Conservation (phyloP, 202 grass and related monocot species). For the Zoysia matrella region DNA sequence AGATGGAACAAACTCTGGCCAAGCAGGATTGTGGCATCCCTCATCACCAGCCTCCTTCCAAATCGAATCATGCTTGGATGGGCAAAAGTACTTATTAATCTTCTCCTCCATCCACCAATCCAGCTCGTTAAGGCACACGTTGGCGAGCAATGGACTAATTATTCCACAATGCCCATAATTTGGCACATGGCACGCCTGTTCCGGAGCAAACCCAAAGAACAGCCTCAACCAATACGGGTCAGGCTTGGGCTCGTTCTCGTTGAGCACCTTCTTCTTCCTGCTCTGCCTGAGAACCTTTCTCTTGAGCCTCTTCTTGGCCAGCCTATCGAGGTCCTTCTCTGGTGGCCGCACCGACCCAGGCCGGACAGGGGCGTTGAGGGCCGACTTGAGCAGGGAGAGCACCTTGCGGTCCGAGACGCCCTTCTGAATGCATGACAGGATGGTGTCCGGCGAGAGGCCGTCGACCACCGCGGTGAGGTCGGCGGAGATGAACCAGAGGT, state of each 20-base stretch:
- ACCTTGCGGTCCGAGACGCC: conserved; percentile 70
- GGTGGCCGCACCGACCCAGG: conserved; percentile 42
- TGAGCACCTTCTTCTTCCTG: conserved; percentile 91
- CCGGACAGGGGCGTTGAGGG: conserved; percentile 51
- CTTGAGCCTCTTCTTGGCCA: conserved; percentile 82
- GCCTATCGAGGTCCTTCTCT: conserved; percentile 50
- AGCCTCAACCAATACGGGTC: conserved; percentile 83
- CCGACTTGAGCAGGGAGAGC: conserved; percentile 70
- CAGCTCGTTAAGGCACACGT: conserved; percentile 79
- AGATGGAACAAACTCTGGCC: conserved; percentile 91
- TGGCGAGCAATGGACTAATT: conserved; percentile 77
- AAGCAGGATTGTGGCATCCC: conserved; percentile 86
- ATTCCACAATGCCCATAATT: conserved; percentile 79
- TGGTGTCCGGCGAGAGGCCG: conserved; percentile 56
- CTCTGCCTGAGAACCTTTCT: conserved; percentile 79
- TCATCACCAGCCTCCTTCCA: conserved; percentile 68
- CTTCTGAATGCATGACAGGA: conserved; percentile 63
- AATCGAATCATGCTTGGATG: conserved; percentile 73
- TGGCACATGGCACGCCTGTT: conserved; percentile 56
- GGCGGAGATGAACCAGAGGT: conserved; percentile 90
- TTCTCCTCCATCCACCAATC: conserved; percentile 87
- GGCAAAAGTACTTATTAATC: conserved; percentile 67
- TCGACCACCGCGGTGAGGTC: conserved; percentile 65
- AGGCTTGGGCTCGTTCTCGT: conserved; percentile 81
- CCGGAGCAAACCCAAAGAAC: conserved; percentile 79